Evolutionary conservation across 345 rosid species (phyloP), one percentile per base, ranked within the genome.

Genomic region (Laguncularia racemosa): DNA sequence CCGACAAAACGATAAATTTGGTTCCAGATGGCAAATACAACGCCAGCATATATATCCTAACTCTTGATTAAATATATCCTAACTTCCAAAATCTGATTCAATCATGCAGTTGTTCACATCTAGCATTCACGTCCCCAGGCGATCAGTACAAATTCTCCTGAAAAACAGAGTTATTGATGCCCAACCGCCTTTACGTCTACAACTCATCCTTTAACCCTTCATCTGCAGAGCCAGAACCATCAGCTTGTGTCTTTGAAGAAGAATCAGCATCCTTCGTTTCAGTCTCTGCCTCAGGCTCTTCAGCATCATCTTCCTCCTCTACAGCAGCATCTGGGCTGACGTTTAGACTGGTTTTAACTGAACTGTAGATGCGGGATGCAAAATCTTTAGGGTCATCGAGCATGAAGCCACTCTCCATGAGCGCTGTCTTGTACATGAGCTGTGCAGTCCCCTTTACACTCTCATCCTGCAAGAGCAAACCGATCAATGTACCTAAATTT

Each of bases 341-440:
- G 67, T 72, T 71, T 16, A 93, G 79, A 67, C 92, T 68, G 11
- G 90, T 72, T 69, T 85, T 89, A 58, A 93, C 92, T 0, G 97
- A 80, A 79, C 69, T 67, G 65, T 89, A 89, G 56, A 89, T 87
- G 16, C 83, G 77, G 20, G 81, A 85, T 12, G 99, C 96, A 44
- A 93, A 93, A 60, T 84, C 97, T 67, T 89, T 89, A 6, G 97
- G 97, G 60, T 93, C 95, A 1, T 15, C 64, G 53, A 78, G 81
- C 56, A 74, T 47, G 75, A 89, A 93, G 55, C 99, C 99, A 68
- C 97, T 93, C 85, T 93, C 99, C 84, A 93, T 76, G 18, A 89
- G 80, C 16, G 99, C 95, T 0, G 97, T 89, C 67, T 89, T 97
- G 82, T 93, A 87, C 67, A 93, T 78, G 60, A 93, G 96, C 48